Base-by-base conservation (phyloP, 345 rosid species). In the Anastatica hierochuntica region DNA sequence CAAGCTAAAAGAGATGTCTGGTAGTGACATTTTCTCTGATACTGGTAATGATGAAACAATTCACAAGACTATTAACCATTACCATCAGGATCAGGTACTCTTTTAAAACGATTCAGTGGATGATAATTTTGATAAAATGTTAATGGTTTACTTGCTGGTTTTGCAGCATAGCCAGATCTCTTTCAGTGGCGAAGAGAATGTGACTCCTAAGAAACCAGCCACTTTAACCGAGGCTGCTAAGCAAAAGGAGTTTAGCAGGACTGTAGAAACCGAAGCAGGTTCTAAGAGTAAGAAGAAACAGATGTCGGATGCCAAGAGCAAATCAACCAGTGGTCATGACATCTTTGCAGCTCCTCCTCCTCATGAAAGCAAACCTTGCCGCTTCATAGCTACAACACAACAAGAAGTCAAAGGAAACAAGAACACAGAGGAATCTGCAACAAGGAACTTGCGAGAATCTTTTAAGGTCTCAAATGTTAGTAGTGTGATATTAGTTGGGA, bases 1-100 rank as follows among this genome's bases (percentile, higher is more conserved):
- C 53, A 83, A 86, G 69, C 55, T 83, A 24, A 86, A 86, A 57
- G 95, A 86, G 57, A 83, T 83, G 67, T 76, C 61, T 48, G 95
- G 95, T 15, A 81, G 84, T 43, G 83, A 83, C 44, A 77, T 86
- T 24, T 79, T 86, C 66, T 62, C 72, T 6, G 81, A 48, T 39
- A 62, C 69, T 45, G 85, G 68, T 56, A 57, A 61, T 15, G 74
- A 60, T 31, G 69, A 62, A 56, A 67, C 72, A 4, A 71, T 16
- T 14, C 33, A 49, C 47, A 60, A 20, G 61, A 78, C 90, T 8
- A 75, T 78, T 13, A 10, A 74, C 51, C 82, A 81, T 33, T 59
- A 72, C 59, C 76, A 85, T 72, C 95, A 85, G 75, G 95, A 56
- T 49, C 69, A 56, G n/a, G n/a, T n/a, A n/a, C n/a, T n/a, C n/a